A percentile compares a stretch with the other conserved stretches of the same genome.
Conservation (phyloP, 2,329 filamentous ascomycete species). For the Penicillium sp. region DNA sequence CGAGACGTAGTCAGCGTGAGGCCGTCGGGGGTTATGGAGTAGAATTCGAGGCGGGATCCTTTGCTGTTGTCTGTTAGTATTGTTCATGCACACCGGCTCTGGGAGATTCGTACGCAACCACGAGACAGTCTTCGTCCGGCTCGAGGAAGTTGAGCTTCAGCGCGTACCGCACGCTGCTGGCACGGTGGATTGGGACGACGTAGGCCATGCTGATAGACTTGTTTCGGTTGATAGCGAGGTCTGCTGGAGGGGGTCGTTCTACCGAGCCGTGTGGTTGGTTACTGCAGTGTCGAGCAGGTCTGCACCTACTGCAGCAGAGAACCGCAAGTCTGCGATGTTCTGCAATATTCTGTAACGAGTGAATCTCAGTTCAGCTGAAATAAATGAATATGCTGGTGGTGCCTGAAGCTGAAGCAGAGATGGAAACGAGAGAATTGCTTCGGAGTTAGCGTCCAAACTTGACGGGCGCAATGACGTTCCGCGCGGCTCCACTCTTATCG, state of each 20-base stretch:
- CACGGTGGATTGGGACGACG: constrained; percentile 84
- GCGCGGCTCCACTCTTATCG: background rate
- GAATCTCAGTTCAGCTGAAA: too few species aligned
- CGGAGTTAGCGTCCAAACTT: too few species aligned
- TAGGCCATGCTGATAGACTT: constrained; percentile 68
- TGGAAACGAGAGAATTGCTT: too few species aligned
- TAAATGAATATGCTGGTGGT: too few species aligned
- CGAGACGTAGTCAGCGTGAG: constrained; percentile 65
- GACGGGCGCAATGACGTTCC: background rate
- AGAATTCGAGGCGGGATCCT: constrained; percentile 81
- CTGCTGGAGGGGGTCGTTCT: background rate
- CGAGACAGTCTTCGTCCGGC: constrained; percentile 71
- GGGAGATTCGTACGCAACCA: constrained; percentile 68
- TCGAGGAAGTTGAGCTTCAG: constrained; percentile 73
- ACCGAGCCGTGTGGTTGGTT: background rate
- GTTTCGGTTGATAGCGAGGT: background rate
- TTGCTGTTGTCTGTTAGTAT: constrained; percentile 52
- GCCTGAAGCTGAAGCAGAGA: too few species aligned
- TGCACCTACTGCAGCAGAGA: background rate
- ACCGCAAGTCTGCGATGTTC: too few species aligned
- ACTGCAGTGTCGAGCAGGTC: background rate
- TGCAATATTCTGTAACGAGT: too few species aligned
- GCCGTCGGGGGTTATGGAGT: constrained; percentile 59
- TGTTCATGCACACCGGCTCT: constrained; percentile 4
- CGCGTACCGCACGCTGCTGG: constrained; percentile 87